Conservation (phyloP, 2,329 filamentous ascomycete genomes). For the Arthrocladium fulminans region DNA sequence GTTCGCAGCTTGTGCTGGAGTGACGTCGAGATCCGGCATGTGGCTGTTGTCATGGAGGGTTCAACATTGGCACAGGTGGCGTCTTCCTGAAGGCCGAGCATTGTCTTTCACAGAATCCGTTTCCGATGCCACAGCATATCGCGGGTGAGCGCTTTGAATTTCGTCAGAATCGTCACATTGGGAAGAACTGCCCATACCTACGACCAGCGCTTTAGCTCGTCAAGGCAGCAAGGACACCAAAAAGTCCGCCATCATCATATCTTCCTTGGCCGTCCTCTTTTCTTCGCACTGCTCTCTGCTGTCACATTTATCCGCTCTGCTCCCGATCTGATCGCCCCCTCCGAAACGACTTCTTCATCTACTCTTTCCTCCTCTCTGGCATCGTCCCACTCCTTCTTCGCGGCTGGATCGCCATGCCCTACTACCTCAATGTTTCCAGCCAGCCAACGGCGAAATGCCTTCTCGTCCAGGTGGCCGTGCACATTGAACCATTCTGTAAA, state of each 20-base stretch:
- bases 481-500: conserved; percentile 53
- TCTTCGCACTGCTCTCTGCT: conserved; percentile 6
- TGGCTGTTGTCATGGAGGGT: no score
- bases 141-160: no score
- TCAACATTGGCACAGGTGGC: no score
- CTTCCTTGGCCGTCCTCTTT: conserved; percentile 3
- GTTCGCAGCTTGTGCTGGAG: no score
- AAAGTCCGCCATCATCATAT: not conserved
- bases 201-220: no score
- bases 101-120: no score
- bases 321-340: conserved; percentile 28
- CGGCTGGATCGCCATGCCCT: conserved; percentile 35
- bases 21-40: no score
- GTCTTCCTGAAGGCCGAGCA: no score
- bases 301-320: conserved; percentile 3
- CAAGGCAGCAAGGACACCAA: no score
- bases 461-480: conserved; percentile 51
- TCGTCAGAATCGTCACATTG: no score
- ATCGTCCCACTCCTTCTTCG: conserved; percentile 9
- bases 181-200: no score
- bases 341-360: conserved; percentile 7
- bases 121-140: no score
- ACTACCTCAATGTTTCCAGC: conserved; percentile 49
- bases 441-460: conserved; percentile 55
- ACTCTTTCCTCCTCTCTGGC: conserved; percentile 6